These are phyloP conservation scores for Spizellomyces punctatus DNA, from an alignment of 192 early-diverging fungal genomes.

Conservation along the genomic window DNA sequence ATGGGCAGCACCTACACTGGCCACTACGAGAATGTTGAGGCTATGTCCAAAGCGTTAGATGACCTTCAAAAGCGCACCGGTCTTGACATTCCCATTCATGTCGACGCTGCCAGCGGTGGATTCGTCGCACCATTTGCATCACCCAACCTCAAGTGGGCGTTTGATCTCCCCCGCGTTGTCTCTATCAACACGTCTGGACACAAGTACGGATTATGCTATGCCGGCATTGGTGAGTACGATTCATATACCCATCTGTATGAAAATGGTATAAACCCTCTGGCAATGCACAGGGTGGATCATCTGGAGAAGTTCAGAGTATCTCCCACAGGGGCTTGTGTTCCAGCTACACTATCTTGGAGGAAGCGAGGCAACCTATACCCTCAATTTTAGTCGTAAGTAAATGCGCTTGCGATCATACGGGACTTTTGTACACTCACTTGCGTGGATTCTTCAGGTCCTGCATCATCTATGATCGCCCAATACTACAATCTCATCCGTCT, in stretches of 20 bases:
- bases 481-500: conserved; percentile 81
- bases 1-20: conserved; percentile 83
- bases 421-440: no score
- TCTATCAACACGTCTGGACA: conserved; percentile 85
- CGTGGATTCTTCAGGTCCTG: conserved; percentile 40
- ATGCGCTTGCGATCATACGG: no score
- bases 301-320: conserved; percentile 68
- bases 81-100: conserved; percentile 77
- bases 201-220: conserved; percentile 85
- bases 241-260: no score
- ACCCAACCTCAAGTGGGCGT: conserved; percentile 76
- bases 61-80: conserved; percentile 62
- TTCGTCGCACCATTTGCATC: conserved; percentile 84
- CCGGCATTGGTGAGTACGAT: conserved; percentile 53
- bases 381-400: conserved; percentile 65
- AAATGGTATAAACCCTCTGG: no score
- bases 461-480: conserved; percentile 77
- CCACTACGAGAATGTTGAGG: conserved; percentile 77
- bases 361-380: conserved; percentile 69
- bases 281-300: conserved; percentile 66
- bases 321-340: conserved; percentile 77
- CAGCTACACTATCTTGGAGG: conserved; percentile 75
- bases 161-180: conserved; percentile 66
- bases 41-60: conserved; percentile 64
- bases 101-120: conserved; percentile 84